A percentile compares a stretch with the other conserved stretches of the same genome.
These are phyloP conservation scores for Xylogone sp. DNA, from an alignment of 2,329 filamentous ascomycete species.

Conservation along the genomic window DNA sequence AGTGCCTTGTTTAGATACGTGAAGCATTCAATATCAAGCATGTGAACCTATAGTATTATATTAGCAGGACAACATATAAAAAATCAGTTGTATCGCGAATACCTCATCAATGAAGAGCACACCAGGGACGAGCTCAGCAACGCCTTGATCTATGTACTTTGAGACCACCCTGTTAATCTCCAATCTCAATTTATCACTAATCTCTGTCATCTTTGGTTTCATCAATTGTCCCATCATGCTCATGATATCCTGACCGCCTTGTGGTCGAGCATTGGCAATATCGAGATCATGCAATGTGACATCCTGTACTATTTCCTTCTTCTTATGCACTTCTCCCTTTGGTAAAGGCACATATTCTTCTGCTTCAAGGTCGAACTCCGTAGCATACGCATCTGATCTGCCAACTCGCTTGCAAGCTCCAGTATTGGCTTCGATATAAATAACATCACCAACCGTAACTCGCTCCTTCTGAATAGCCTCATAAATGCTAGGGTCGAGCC, in stretches of 20 bases:
- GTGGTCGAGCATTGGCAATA: slow-evolving; percentile 89
- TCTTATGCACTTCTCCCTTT: slow-evolving; percentile 99
- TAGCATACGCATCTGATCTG: slow-evolving; percentile 93
- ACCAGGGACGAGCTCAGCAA: slow-evolving; percentile 95
- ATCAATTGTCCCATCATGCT: slow-evolving; percentile 99
- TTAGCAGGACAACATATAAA: slow-evolving; percentile 1
- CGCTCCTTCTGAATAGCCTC: slow-evolving; percentile 98
- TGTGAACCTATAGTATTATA: slow-evolving; percentile 69
- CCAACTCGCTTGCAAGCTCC: slow-evolving; percentile 97
- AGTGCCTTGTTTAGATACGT: slow-evolving; percentile 98
- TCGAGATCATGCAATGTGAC: slow-evolving; percentile 96
- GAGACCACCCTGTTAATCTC: slow-evolving; percentile 99
- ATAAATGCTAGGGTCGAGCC: slow-evolving; percentile 96
- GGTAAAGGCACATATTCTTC: slow-evolving; percentile 99
- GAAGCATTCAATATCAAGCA: slow-evolving; percentile 99
- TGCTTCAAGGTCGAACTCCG: slow-evolving; percentile 96
- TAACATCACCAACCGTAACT: slow-evolving; percentile 92
- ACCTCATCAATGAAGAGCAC: slow-evolving; percentile 99
- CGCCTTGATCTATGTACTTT: slow-evolving; percentile 97
- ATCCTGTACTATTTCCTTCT: slow-evolving; percentile 99
- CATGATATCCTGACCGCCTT: slow-evolving; percentile 99
- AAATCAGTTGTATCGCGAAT: slow-evolving; percentile 25
- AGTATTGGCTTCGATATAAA: slow-evolving; percentile 99
- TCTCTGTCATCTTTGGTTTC: slow-evolving; percentile 99
- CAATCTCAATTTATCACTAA: slow-evolving; percentile 90